Percentiles rank a stretch among this genome's conserved stretches.
These are phyloP conservation scores for Botryotinia calthae DNA, from an alignment of 2,329 filamentous ascomycete genomes.

Conservation along the genomic window DNA sequence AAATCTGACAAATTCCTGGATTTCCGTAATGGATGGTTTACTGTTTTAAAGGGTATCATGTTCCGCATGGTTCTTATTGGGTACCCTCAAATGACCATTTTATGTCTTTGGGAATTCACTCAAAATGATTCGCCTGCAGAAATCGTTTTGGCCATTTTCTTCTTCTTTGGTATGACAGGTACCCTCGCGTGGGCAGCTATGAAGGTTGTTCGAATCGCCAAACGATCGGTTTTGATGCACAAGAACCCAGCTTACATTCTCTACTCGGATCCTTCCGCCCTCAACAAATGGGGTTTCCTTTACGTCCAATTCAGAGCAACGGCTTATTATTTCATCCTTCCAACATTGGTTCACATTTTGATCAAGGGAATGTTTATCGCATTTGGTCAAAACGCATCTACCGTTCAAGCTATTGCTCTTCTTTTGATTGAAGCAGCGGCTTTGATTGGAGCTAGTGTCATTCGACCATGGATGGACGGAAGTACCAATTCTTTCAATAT, in stretches of 20 bases:
- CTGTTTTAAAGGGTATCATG: slow-evolving; percentile 88
- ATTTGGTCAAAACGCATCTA: slow-evolving; percentile 67
- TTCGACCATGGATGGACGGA: slow-evolving; percentile 98
- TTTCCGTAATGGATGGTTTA: slow-evolving; percentile 92
- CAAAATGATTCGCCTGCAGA: slow-evolving; percentile 80
- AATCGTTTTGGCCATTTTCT: slow-evolving; percentile 83
- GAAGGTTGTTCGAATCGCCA: slow-evolving; percentile 87
- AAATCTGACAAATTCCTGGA: slow-evolving; percentile 84
- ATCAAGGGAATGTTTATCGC: slow-evolving; percentile 88
- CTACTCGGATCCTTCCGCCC: slow-evolving; percentile 87
- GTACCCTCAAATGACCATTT: slow-evolving; percentile 84
- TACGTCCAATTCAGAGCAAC: slow-evolving; percentile 96
- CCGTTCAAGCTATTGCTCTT: slow-evolving; percentile 76
- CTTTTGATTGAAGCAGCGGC: slow-evolving; percentile 78
- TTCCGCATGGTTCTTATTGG: slow-evolving; percentile 89
- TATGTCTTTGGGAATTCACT: slow-evolving; percentile 93
- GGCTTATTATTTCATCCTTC: slow-evolving; percentile 92
- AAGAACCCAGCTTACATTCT: slow-evolving; percentile 96
- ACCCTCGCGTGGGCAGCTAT: slow-evolving; percentile 82
- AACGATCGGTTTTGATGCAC: slow-evolving; percentile 85
- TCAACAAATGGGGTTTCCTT: slow-evolving; percentile 98
- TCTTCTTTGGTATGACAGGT: slow-evolving; percentile 75
- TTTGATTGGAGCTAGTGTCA: slow-evolving; percentile 72
- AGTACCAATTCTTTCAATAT: slow-evolving; percentile 97
- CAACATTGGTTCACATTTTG: slow-evolving; percentile 73